These are phyloP conservation scores for Eremothecium sinecaudum DNA, from an alignment of 1,139 yeast genomes.

Conservation along the genomic window DNA sequence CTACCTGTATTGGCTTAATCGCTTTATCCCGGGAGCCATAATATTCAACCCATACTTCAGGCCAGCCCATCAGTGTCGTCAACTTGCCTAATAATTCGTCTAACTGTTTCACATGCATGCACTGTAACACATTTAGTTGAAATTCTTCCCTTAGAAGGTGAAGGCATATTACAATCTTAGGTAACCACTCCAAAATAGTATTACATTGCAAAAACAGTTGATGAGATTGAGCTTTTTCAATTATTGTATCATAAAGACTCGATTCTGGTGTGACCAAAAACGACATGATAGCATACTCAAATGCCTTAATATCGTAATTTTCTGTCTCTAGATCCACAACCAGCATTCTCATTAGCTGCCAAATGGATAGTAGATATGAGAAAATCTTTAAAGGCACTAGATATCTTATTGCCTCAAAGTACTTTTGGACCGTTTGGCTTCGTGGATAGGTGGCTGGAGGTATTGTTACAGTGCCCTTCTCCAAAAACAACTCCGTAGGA, in stretches of 20 bases:
- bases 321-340: conserved; percentile 47
- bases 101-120: conserved; percentile 34
- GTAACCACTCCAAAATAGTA: conserved; percentile 42
- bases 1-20: conserved; percentile 2
- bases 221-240: conserved; percentile 14
- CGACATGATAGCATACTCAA: conserved; percentile 10
- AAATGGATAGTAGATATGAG: conserved; percentile 50
- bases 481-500: conserved; percentile 18
- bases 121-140: conserved; percentile 45
- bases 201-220: conserved; percentile 27
- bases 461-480: conserved; percentile 10
- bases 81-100: conserved; percentile 53
- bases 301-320: conserved; percentile 3
- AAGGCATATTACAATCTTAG: conserved; percentile 56
- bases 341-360: conserved; percentile 46
- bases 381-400: conserved; percentile 50
- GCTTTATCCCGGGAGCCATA: conserved; percentile 34
- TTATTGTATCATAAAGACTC: conserved; percentile 6
- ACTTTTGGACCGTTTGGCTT: conserved; percentile 35
- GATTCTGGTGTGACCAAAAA: conserved; percentile 10
- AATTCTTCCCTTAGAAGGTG: conserved; percentile 75
- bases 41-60: conserved; percentile 51
- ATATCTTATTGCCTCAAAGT: conserved; percentile 43
- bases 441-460: conserved; percentile 35
- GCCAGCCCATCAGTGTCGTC: conserved; percentile 69